These are phyloP conservation scores for Sanghuangporus weigelae DNA, from an alignment of 1,284 basidiomycete species.

Conservation along the genomic window DNA sequence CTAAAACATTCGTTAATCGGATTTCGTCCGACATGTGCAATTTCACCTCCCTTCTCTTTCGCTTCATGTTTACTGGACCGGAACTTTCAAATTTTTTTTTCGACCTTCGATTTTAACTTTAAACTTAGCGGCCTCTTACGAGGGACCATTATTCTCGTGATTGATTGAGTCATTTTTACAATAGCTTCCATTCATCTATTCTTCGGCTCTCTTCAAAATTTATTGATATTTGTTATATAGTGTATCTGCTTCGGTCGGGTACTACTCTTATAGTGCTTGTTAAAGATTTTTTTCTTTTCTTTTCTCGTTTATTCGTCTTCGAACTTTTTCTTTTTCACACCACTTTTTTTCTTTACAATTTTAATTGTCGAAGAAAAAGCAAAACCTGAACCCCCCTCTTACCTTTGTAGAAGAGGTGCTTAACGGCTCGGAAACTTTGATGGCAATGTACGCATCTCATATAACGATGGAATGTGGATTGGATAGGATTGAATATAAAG, in stretches of 20 bases:
- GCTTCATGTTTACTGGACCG: too few relatives aligned
- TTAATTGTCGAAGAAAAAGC: not conserved
- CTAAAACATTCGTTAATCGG: not conserved
- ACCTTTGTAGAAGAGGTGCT: too few relatives aligned
- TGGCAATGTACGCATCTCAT: too few relatives aligned
- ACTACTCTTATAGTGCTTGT: not conserved
- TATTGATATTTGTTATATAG: slow-evolving; percentile 6
- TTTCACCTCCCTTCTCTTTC: not conserved
- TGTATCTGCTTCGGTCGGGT: not conserved
- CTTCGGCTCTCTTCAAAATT: not conserved
- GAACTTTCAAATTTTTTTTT: too few relatives aligned
- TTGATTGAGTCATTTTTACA: not conserved
- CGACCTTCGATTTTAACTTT: not conserved
- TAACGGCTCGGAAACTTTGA: too few relatives aligned
- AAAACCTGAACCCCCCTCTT: too few relatives aligned
- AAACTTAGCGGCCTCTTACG: not conserved
- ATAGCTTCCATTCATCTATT: not conserved
- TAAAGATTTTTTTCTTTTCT: not conserved
- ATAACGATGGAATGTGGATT: not conserved
- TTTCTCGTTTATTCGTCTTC: not conserved
- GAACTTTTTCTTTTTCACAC: not conserved
- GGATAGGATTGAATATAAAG: not conserved
- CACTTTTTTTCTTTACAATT: not conserved
- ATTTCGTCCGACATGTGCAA: not conserved
- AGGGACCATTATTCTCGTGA: not conserved